A percentile compares a stretch with the other conserved stretches of the same genome.
These are phyloP conservation scores for Hymenoscyphus scutula DNA, from an alignment of 2,329 filamentous ascomycete genomes.

Conservation along the genomic window DNA sequence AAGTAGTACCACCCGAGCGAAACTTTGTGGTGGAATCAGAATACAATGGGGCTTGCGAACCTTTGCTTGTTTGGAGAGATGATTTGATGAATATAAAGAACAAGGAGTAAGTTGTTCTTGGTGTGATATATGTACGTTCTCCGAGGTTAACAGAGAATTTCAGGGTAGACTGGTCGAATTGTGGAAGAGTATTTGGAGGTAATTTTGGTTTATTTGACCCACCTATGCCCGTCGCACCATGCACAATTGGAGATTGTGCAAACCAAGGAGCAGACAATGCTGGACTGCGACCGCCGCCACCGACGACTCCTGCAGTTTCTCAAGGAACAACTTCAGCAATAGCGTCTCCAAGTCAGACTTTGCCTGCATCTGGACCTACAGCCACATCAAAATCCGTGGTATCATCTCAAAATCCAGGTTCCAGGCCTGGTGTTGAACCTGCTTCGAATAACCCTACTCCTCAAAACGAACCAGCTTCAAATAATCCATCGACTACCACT, in stretches of 20 bases:
- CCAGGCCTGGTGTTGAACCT: not conserved
- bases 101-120: slow-evolving; percentile 4
- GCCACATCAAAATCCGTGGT: not conserved
- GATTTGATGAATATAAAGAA: slow-evolving; percentile 25
- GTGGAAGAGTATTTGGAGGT: slow-evolving; percentile 37
- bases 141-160: not conserved
- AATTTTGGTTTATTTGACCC: slow-evolving; percentile 41
- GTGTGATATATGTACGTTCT: too few relatives aligned
- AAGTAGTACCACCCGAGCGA: not conserved
- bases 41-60: slow-evolving; percentile 33
- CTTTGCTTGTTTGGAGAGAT: slow-evolving; percentile 36
- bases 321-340: not conserved
- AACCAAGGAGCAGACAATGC: slow-evolving; percentile 7
- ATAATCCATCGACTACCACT: slow-evolving; percentile 2
- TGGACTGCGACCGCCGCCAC: not conserved
- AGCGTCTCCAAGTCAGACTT: not conserved
- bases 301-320: not conserved
- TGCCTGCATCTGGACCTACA: not conserved
- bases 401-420: not conserved
- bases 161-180: slow-evolving; percentile 34
- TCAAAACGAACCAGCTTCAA: not conserved
- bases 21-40: slow-evolving; percentile 2
- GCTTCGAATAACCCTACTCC: not conserved
- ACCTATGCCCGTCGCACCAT: slow-evolving; percentile 38
- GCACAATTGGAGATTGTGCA: slow-evolving; percentile 10